Conservation (phyloP, 1,284 basidiomycete genomes). For the Rhodofomes roseus region DNA sequence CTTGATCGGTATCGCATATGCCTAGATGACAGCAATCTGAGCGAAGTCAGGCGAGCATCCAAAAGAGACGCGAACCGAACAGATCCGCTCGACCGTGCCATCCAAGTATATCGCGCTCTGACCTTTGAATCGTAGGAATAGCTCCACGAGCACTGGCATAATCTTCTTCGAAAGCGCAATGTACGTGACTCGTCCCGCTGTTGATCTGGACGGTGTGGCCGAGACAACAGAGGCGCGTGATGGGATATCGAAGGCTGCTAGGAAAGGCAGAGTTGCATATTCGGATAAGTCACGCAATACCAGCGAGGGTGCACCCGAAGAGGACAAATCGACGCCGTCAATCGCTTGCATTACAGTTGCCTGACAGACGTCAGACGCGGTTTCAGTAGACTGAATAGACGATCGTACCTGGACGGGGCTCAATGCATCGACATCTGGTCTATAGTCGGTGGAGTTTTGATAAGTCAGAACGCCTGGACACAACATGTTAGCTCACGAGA, state of each 20-base stretch:
- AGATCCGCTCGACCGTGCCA: constrained; percentile 78
- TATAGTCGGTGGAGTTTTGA: constrained; percentile 77
- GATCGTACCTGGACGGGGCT: constrained; percentile 75
- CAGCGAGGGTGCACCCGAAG: constrained; percentile 63
- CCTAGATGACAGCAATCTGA: constrained; percentile 39
- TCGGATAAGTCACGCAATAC: constrained; percentile 84
- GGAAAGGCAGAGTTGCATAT: constrained; percentile 81
- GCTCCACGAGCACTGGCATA: constrained; percentile 79
- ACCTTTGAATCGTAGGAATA: constrained; percentile 64
- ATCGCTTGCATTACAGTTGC: constrained; percentile 70
- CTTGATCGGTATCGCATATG: constrained; percentile 87
- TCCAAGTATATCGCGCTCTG: constrained; percentile 67
- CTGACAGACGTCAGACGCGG: constrained; percentile 31
- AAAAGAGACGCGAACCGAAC: constrained; percentile 50
- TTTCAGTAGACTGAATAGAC: constrained; percentile 2
- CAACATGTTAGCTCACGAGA: too few relatives aligned
- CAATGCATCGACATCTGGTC: constrained; percentile 81
- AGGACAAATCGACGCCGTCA: constrained; percentile 59
- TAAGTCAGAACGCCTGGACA: constrained; percentile 78
- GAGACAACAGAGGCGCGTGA: constrained; percentile 20
- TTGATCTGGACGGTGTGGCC: constrained; percentile 33
- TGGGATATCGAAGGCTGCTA: constrained; percentile 66
- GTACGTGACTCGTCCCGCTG: constrained; percentile 70
- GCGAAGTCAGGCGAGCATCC: neutral
- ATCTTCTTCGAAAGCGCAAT: constrained; percentile 82